A percentile compares a stretch with the other conserved stretches of the same genome.
These are phyloP conservation scores for Trebouxia sp. DNA, from an alignment of 139 green algal genomes.

Conservation along the genomic window DNA sequence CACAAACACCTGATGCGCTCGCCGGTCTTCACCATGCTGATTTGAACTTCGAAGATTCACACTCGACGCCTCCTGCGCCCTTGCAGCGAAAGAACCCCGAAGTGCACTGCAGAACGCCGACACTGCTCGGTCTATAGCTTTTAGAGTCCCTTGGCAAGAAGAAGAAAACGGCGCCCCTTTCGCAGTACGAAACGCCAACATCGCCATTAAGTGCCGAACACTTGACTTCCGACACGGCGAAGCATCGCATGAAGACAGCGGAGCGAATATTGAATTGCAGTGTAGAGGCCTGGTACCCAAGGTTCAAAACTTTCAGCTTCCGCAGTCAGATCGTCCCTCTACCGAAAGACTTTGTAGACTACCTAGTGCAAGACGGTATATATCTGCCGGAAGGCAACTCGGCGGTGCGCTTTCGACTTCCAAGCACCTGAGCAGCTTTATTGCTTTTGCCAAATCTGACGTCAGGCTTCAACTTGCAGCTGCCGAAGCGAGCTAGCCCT, in stretches of 20 bases:
- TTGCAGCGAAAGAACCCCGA: background rate
- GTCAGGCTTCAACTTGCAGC: too few relatives aligned
- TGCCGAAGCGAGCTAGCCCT: background rate
- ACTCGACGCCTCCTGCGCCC: background rate
- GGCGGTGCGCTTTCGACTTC: slow-evolving; percentile 47
- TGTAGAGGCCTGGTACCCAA: slow-evolving; percentile 57
- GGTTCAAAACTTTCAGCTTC: slow-evolving; percentile 41
- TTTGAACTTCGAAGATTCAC: background rate
- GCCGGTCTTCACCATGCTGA: background rate
- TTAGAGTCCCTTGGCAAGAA: background rate
- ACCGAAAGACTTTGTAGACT: slow-evolving; percentile 54
- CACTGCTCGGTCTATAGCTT: background rate
- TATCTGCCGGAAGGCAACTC: slow-evolving; percentile 42
- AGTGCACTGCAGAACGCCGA: background rate
- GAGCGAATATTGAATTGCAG: slow-evolving; percentile 52
- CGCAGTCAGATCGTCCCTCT: slow-evolving; percentile 52
- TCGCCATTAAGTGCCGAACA: background rate
- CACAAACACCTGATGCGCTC: slow-evolving; percentile 19
- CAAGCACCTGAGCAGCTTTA: too few relatives aligned
- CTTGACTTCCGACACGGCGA: too few relatives aligned
- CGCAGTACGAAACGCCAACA: background rate
- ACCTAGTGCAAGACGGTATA: slow-evolving; percentile 69
- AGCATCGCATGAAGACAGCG: background rate
- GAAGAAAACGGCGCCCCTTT: background rate
- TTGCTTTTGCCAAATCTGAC: too few relatives aligned